These are phyloP conservation scores for Przewalskia tangutica DNA, from an alignment of 257 asterid genomes.

Conservation along the genomic window DNA sequence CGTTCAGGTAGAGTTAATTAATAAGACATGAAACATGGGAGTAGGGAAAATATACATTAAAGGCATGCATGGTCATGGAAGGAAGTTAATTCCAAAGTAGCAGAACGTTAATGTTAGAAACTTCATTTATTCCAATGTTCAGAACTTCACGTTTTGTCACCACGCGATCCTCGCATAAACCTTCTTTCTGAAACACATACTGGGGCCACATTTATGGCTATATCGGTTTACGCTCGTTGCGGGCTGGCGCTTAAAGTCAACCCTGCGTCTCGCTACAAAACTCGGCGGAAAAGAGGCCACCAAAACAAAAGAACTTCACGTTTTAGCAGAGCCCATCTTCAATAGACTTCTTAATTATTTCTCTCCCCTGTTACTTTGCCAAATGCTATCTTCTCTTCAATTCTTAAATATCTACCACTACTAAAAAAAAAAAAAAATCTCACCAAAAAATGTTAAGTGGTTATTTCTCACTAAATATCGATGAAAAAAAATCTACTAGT, in stretches of 20 bases:
- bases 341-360: not conserved
- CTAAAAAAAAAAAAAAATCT: no score
- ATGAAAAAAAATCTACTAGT: no score
- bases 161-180: no score
- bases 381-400: not conserved
- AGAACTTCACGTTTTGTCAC: constrained; percentile 25
- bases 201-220: no score
- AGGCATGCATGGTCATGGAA: not conserved
- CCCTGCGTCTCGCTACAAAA: no score
- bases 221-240: no score
- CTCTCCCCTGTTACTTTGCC: not conserved
- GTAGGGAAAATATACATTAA: not conserved
- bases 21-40: not conserved
- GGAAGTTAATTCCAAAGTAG: not conserved
- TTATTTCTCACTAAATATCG: no score
- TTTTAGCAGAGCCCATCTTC: constrained; percentile 15
- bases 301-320: constrained; percentile 27
- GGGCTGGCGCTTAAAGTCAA: no score
- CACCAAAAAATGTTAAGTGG: no score
- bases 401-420: not conserved
- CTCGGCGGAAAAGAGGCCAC: no score
- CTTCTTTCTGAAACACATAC: no score
- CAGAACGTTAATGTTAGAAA: not conserved
- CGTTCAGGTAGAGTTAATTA: not conserved
- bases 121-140: constrained; percentile 16